Evolutionary conservation across 1,139 yeast species (phyloP).

Genomic region (Diutina sp.): DNA sequence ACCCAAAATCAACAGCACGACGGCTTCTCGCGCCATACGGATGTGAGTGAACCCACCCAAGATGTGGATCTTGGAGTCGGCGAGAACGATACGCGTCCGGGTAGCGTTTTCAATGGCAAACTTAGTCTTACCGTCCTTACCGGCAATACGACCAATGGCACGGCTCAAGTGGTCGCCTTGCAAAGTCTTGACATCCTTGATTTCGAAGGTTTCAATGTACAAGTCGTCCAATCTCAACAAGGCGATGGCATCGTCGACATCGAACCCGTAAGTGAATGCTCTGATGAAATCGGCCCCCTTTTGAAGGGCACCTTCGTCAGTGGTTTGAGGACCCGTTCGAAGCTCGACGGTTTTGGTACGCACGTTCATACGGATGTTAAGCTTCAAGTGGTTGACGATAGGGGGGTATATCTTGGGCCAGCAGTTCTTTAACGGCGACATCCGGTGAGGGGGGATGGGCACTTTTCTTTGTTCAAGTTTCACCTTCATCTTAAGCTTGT

Average conservation of each 20-base stretch:
- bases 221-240: constrained; percentile 86
- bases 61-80: constrained; percentile 92
- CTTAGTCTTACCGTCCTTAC: constrained; percentile 97
- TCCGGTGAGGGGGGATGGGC: constrained; percentile 92
- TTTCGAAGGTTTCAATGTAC: constrained; percentile 91
- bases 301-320: constrained; percentile 89
- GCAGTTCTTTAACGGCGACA: constrained; percentile 77
- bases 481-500: constrained; percentile 52
- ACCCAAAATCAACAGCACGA: constrained; percentile 88
- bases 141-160: constrained; percentile 99
- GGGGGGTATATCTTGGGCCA: constrained; percentile 97
- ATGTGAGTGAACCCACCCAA: constrained; percentile 95
- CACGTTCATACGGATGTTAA: constrained; percentile 93
- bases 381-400: constrained; percentile 81
- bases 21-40: constrained; percentile 95
- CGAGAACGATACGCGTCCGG: constrained; percentile 92
- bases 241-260: constrained; percentile 94
- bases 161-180: constrained; percentile 94
- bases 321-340: constrained; percentile 67
- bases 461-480: constrained; percentile 80
- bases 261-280: constrained; percentile 93
- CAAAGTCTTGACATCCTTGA: constrained; percentile 91
- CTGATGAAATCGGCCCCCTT: constrained; percentile 95
- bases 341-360: constrained; percentile 77
- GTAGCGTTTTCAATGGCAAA: constrained; percentile 98